Conservation (phyloP, 1,284 basidiomycete genomes). For the Golubevia sp. region DNA sequence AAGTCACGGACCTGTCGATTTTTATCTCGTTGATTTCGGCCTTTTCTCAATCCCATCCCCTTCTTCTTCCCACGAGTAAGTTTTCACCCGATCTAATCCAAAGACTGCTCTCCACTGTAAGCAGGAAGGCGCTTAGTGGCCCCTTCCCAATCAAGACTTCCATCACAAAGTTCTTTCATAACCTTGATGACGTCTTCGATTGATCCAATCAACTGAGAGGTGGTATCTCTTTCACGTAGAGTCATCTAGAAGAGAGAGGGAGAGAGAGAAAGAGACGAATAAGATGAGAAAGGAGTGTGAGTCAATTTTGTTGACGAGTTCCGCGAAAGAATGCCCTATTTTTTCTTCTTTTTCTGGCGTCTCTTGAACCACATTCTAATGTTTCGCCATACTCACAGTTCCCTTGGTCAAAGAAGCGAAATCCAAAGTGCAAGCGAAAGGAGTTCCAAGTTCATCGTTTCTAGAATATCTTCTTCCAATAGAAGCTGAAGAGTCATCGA, state of each 20-base stretch:
- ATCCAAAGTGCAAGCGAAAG: constrained; percentile 60
- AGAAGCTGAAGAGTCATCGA: constrained; percentile 56
- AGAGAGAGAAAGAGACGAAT: too few species aligned
- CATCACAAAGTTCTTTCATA: constrained; percentile 65
- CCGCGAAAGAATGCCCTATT: background rate
- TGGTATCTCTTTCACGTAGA: constrained; percentile 82
- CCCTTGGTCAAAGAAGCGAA: constrained; percentile 56
- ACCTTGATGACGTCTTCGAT: constrained; percentile 87
- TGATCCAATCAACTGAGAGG: constrained; percentile 85
- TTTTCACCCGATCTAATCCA: too few species aligned
- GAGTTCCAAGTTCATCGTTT: constrained; percentile 61
- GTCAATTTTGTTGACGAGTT: background rate
- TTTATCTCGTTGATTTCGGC: too few species aligned
- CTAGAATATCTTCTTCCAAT: constrained; percentile 57
- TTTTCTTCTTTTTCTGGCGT: too few species aligned
- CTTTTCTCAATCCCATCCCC: too few species aligned
- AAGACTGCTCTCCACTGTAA: constrained; percentile 82
- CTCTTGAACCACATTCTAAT: too few species aligned
- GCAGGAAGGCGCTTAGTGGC: constrained; percentile 75
- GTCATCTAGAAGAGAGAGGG: constrained; percentile 63
- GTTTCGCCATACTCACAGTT: constrained; percentile 20
- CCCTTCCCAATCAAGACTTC: constrained; percentile 71
- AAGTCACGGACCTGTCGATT: too few species aligned
- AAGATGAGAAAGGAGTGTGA: background rate
- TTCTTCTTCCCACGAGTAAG: too few species aligned